Evolutionary conservation across 2,329 filamentous ascomycete species (phyloP).

Genomic region (Hypoxylon sp.): DNA sequence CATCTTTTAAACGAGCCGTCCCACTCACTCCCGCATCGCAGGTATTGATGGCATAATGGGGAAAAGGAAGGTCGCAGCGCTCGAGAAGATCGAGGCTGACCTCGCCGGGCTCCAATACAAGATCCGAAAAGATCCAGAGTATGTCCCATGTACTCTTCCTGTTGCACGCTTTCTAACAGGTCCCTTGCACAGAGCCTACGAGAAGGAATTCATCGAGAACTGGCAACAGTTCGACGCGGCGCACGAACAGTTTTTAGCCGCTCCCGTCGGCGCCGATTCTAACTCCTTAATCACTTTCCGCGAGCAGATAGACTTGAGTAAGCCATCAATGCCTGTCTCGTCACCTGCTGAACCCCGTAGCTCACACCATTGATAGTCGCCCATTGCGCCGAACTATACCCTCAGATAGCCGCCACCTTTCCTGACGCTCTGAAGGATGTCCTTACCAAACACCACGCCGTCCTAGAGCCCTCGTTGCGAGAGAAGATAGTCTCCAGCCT

Average conservation of each 20-base stretch:
- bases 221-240: conserved; percentile 92
- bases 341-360: neutral
- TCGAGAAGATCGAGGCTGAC: conserved; percentile 95
- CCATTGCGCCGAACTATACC: conserved; percentile 94
- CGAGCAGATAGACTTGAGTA: conserved; percentile 85
- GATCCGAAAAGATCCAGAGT: conserved; percentile 84
- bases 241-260: conserved; percentile 87
- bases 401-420: conserved; percentile 78
- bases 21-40: neutral
- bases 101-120: conserved; percentile 91
- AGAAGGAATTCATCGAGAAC: conserved; percentile 86
- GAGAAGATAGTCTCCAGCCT: conserved; percentile 95
- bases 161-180: conserved; percentile 2
- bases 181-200: conserved; percentile 72
- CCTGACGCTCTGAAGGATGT: conserved; percentile 83
- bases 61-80: conserved; percentile 87
- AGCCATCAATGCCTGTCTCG: neutral
- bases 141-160: conserved; percentile 45
- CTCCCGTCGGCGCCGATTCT: conserved; percentile 78
- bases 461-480: conserved; percentile 82
- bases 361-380: conserved; percentile 58
- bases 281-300: conserved; percentile 84
- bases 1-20: neutral
- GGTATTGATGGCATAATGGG: conserved; percentile 61
- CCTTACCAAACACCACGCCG: conserved; percentile 80